Evolutionary conservation across 305 asterid genomes (phyloP), one percentile per base, ranked within the genome.

Genomic region (Caryopteris hybrid): DNA sequence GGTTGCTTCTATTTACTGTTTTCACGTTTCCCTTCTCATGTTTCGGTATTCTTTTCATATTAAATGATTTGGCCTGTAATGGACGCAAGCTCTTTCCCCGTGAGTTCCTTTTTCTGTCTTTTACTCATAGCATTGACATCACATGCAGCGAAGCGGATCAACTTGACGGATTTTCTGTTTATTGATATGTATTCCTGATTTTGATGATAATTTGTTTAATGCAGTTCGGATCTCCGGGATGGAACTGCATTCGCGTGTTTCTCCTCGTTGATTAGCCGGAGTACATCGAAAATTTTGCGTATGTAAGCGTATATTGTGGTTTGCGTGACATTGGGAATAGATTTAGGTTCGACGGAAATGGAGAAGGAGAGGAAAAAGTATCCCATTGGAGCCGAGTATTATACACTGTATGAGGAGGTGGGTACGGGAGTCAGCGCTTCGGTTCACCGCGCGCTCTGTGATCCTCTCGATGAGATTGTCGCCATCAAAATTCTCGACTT

Each of bases 401-500:
- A 25, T 25, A 25, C 31, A 25, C 31, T 25, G 31, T 25, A 1
- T 25, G 31, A 25, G 31, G 31, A 25, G 31, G 31, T 25, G 2
- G 31, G 31, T 25, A 25, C 31, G 65, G 99, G 97, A 38, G 99
- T 76, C 10, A 93, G 96, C 73, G 99, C 99, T 16, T 83, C 96
- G 42, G 97, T 93, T 74, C 84, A 87, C 73, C 97, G 97, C 14
- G 96, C 99, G 0, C 80, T 80, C 1, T 94, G 99, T 76, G 63
- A 20, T 52, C 58, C 89, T 6, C 74, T 82, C 53, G 67, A 89
- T 46, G 97, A 91, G 79, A 55, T 89, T 27, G 95, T 91, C 16
- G 99, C 99, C 21, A 75, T 94, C 72, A 94, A 94, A 85, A 81
- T 94, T 69, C 95, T 94, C 54, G 99, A 94, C 77, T 91, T 85